A percentile compares a stretch with the other conserved stretches of the same genome.
Conservation (phyloP, 2,329 filamentous ascomycete genomes). For the Diaporthe humulicola region DNA sequence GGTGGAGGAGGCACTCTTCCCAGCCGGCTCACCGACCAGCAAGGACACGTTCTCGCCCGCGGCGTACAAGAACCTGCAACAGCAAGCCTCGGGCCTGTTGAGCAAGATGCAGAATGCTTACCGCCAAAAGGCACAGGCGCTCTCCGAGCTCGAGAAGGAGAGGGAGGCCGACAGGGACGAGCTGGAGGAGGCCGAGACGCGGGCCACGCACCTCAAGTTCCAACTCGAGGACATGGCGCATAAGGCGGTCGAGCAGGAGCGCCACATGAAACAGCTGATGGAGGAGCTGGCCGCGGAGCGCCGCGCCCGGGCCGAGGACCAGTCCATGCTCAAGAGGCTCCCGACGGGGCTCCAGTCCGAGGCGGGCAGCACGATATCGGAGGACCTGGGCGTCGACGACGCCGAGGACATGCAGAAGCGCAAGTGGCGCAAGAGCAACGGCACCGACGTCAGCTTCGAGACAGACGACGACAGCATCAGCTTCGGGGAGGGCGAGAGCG, state of each 20-base stretch:
- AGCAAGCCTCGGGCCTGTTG: constrained; percentile 68
- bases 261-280: constrained; percentile 57
- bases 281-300: constrained; percentile 65
- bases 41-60: constrained; percentile 69
- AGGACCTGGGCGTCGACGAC: constrained; percentile 68
- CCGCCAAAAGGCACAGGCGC: constrained; percentile 62
- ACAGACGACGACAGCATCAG: constrained; percentile 63
- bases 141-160: constrained; percentile 66
- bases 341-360: constrained; percentile 40
- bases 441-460: constrained; percentile 61
- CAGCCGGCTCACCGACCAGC: constrained; percentile 55
- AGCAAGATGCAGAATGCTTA: constrained; percentile 71
- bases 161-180: constrained; percentile 68
- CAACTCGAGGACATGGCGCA: constrained; percentile 72
- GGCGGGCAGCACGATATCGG: constrained; percentile 60
- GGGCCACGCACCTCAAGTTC: constrained; percentile 66
- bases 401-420: constrained; percentile 55
- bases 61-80: constrained; percentile 72
- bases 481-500: constrained; percentile 60
- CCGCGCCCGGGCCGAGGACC: constrained; percentile 57
- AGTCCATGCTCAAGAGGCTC: constrained; percentile 42
- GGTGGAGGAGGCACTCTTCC: constrained; percentile 67
- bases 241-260: constrained; percentile 67
- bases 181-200: constrained; percentile 66
- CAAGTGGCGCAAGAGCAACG: constrained; percentile 47